Base-by-base conservation (phyloP, 306 rosid species). In the Mimosa bimucronata region DNA sequence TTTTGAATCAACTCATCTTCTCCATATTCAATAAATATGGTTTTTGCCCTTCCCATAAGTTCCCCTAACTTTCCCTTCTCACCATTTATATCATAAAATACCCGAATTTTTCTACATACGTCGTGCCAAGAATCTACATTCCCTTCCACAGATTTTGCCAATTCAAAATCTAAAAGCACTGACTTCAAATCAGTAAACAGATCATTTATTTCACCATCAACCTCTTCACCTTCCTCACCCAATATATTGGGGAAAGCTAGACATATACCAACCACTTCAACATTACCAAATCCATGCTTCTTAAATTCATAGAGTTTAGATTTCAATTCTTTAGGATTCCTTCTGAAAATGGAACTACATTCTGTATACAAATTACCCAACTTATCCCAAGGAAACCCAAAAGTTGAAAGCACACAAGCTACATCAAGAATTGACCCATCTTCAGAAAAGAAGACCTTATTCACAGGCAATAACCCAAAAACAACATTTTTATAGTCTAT, bases 1-100 rank as follows among this genome's bases (percentile, higher is more conserved):
- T 57, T 57, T 23, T 10, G 64, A 57, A 57, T 57, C 30, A 57
- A 57, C 29, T 55, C 65, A 26, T 23, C 31, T 58, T 58, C 65
- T 25, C 31, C 31, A 58, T 58, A 23, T 58, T 58, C 65, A 58
- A 58, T 58, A 58, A 25, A 58, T 5, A 58, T 58, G 31, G 29
- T 13, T 60, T 60, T 60, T 60, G 66, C 66, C 19, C 18, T 25
- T 11, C 19, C 66, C 37, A 60, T 60, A 31, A 60, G 37, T 34
- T 60, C 37, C 34, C 66, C 66, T 60, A 25, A 60, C 37, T 60
- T 60, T 60, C 66, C 66, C 37, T 26, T 60, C 66, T 60, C 66
- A 26, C 37, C 37, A 26, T 60, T 26, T 12, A 60, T 26, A 28
- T 61, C 15, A 29, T 61, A 61, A 7, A 28, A 61, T 19, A 60